phyloP scores from a whole-genome alignment of 2,329 filamentous ascomycete genomes.

The Clonostachys rhizophaga region DNA sequence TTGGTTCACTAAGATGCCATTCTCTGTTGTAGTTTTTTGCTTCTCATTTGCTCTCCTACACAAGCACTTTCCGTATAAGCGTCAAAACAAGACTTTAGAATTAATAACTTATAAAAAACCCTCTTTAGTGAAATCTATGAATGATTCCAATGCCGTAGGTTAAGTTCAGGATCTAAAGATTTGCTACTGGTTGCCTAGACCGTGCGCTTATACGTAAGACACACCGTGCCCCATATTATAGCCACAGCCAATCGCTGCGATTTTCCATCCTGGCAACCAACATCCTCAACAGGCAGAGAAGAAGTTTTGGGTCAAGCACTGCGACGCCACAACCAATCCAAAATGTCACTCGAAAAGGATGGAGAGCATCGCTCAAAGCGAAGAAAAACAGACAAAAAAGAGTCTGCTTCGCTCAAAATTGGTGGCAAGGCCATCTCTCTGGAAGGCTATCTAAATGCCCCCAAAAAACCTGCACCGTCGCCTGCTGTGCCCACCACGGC shows the following conservation, averaged over 20 bases:
- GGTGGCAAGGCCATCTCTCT: conserved; percentile 44
- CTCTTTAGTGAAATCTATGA: not conserved
- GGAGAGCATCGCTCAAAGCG: conserved; percentile 22
- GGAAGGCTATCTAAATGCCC: conserved; percentile 38
- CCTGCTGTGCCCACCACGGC: conserved; percentile 2
- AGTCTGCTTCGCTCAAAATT: conserved; percentile 33
- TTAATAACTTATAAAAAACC: not conserved
- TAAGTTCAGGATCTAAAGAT: not conserved
- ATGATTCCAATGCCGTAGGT: not conserved
- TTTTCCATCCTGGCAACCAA: too few relatives aligned
- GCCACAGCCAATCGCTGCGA: too few relatives aligned
- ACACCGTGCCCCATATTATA: too few relatives aligned
- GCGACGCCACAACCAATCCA: too few relatives aligned
- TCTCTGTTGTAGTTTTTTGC: not conserved
- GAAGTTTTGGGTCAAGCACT: too few relatives aligned
- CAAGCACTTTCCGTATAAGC: not conserved
- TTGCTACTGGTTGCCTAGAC: too few relatives aligned
- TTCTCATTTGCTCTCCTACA: not conserved
- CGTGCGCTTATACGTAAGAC: too few relatives aligned
- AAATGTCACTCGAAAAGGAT: too few relatives aligned
- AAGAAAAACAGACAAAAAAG: conserved; percentile 23
- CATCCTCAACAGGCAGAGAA: too few relatives aligned
- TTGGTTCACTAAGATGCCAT: not conserved
- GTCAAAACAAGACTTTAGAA: not conserved
- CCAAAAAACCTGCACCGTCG: not conserved